Evolutionary conservation across 495 filamentous ascomycete species (phyloP).

Genomic region (Diplogelasinospora grovesii): DNA sequence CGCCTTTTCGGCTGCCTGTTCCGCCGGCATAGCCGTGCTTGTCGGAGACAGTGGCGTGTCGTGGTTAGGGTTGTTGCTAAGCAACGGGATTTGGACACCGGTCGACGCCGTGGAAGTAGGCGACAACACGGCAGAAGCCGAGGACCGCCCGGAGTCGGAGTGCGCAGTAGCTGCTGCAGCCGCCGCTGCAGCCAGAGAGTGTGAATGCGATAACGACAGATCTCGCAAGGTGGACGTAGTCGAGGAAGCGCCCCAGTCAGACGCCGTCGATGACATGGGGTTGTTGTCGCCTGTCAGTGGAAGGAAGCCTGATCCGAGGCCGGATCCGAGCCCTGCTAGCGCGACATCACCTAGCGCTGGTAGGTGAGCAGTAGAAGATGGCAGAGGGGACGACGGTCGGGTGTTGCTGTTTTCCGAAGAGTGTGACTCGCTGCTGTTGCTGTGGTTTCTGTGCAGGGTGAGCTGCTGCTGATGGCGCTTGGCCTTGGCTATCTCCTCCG

Average conservation of each 20-base stretch:
- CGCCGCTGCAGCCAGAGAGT: slow-evolving; percentile 8
- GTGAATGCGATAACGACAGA: slow-evolving; percentile 20
- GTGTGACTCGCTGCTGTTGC: slow-evolving; percentile 9
- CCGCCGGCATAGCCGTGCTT: slow-evolving; percentile 27
- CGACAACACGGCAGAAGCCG: neutral
- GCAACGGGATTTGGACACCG: neutral
- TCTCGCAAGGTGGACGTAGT: slow-evolving; percentile 21
- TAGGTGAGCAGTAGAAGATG: too few relatives aligned
- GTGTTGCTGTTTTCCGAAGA: slow-evolving; percentile 13
- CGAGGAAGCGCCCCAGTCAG: too few relatives aligned
- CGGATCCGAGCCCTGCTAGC: slow-evolving; percentile 17
- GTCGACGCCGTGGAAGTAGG: slow-evolving; percentile 3
- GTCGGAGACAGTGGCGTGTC: neutral
- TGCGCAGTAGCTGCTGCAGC: slow-evolving; percentile 7
- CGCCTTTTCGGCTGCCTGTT: slow-evolving; percentile 44
- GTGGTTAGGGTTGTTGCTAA: neutral
- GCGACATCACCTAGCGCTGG: slow-evolving; percentile 16
- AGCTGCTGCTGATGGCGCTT: too few relatives aligned
- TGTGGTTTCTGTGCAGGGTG: too few relatives aligned
- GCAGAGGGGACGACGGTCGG: neutral
- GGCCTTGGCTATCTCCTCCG: slow-evolving; percentile 37
- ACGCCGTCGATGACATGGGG: slow-evolving; percentile 13
- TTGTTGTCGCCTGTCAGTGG: slow-evolving; percentile 13
- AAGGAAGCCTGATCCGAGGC: slow-evolving; percentile 20
- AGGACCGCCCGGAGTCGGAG: neutral